phyloP scores from a whole-genome alignment of 768 basidiomycete genomes.

The Coprinopsis strossmayeri region DNA sequence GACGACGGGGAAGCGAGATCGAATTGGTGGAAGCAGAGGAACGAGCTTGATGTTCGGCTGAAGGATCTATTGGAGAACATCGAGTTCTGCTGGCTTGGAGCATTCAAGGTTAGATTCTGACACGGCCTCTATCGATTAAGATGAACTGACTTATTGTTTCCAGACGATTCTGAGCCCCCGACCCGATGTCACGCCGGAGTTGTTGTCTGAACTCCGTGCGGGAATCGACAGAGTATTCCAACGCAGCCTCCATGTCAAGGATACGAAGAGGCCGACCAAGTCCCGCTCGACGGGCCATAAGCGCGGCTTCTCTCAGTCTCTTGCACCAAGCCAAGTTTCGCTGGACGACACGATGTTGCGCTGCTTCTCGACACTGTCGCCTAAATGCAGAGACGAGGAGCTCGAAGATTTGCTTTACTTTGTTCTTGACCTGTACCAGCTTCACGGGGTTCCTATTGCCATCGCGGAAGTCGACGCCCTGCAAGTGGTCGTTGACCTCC shows the following conservation, averaged over 20 bases:
- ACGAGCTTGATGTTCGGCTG: conserved; percentile 70
- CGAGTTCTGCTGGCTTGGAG: conserved; percentile 96
- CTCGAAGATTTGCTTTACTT: conserved; percentile 94
- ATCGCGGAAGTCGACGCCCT: conserved; percentile 89
- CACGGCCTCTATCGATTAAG: not conserved
- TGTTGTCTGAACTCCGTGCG: conserved; percentile 50
- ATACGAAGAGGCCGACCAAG: conserved; percentile 48
- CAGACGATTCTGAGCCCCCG: conserved; percentile 61
- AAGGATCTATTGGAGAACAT: conserved; percentile 73
- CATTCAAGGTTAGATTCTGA: conserved; percentile 75
- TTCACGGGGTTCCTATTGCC: conserved; percentile 84
- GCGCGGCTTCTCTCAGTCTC: conserved; percentile 18
- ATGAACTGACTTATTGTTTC: conserved; percentile 1
- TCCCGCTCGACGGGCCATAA: conserved; percentile 25
- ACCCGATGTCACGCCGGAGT: conserved; percentile 32
- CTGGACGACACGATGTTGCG: conserved; percentile 75
- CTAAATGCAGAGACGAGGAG: conserved; percentile 86
- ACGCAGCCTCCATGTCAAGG: conserved; percentile 50
- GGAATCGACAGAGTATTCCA: conserved; percentile 76
- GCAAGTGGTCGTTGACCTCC: conserved; percentile 83
- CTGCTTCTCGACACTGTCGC: conserved; percentile 79
- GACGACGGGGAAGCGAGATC: conserved; percentile 58
- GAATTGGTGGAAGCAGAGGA: conserved; percentile 84
- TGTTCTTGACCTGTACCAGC: conserved; percentile 89
- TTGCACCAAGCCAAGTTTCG: conserved; percentile 31